Percentiles rank a stretch among this genome's conserved stretches.
phyloP scores from a whole-genome alignment of 2,329 filamentous ascomycete genomes.

The Amauroascus verrucosus region DNA sequence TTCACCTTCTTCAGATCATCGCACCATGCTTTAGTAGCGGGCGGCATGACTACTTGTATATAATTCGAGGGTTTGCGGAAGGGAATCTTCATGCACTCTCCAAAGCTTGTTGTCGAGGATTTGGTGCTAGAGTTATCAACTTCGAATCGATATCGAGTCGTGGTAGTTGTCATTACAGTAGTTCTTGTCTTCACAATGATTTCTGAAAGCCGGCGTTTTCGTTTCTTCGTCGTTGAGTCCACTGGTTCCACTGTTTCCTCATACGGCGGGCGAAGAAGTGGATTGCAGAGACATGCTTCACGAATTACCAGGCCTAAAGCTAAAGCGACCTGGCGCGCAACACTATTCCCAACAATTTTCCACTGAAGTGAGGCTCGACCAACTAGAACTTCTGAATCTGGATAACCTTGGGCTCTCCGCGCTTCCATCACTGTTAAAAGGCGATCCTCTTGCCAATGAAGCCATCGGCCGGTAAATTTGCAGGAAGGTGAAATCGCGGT shows the following conservation, averaged over 20 bases:
- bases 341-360: slow-evolving; percentile 65
- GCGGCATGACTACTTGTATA: background rate
- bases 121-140: background rate
- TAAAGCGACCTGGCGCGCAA: slow-evolving; percentile 57
- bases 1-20: background rate
- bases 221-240: background rate
- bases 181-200: slow-evolving; percentile 6
- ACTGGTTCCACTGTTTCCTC: background rate
- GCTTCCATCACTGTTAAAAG: slow-evolving; percentile 56
- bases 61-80: background rate
- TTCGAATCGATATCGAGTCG: slow-evolving; percentile 1
- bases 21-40: background rate
- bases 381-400: slow-evolving; percentile 59
- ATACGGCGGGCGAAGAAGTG: background rate
- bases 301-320: slow-evolving; percentile 55
- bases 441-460: slow-evolving; percentile 60
- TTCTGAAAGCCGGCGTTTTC: slow-evolving; percentile 1
- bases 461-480: slow-evolving; percentile 42
- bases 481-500: slow-evolving; percentile 47
- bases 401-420: slow-evolving; percentile 58
- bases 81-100: background rate
- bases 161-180: slow-evolving; percentile 7
- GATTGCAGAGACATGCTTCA: slow-evolving; percentile 42
- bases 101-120: background rate
- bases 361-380: slow-evolving; percentile 48